These are phyloP conservation scores for Leucocoprinus birnbaumii DNA, from an alignment of 768 basidiomycete genomes.

Conservation along the genomic window DNA sequence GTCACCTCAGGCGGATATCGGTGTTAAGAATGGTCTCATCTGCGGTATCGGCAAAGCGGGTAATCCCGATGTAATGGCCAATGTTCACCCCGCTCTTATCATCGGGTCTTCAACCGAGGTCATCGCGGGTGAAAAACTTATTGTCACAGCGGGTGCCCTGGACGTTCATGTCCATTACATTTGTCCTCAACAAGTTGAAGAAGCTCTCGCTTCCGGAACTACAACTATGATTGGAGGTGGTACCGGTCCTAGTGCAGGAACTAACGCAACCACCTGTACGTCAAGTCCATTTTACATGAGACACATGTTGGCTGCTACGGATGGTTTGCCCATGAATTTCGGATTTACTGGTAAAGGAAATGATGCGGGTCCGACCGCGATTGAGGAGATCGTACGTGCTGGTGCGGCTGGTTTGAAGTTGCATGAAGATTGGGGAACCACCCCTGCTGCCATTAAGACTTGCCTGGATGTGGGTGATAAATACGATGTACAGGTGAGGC, in stretches of 20 bases:
- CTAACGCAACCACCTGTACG: slow-evolving; percentile 94
- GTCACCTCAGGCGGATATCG: slow-evolving; percentile 83
- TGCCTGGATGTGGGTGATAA: slow-evolving; percentile 82
- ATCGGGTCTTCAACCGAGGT: slow-evolving; percentile 93
- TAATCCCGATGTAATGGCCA: slow-evolving; percentile 90
- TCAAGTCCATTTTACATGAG: slow-evolving; percentile 86
- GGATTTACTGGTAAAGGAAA: slow-evolving; percentile 97
- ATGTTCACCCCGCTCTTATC: slow-evolving; percentile 66
- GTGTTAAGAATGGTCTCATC: slow-evolving; percentile 81
- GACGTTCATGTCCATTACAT: slow-evolving; percentile 96
- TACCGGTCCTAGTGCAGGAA: slow-evolving; percentile 88
- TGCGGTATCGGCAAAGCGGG: slow-evolving; percentile 95
- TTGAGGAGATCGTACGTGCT: slow-evolving; percentile 80
- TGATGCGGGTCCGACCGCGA: slow-evolving; percentile 69
- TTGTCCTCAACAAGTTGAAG: slow-evolving; percentile 87
- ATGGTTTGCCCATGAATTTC: slow-evolving; percentile 88
- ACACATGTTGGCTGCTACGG: slow-evolving; percentile 90
- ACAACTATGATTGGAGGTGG: slow-evolving; percentile 97
- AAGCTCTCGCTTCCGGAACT: slow-evolving; percentile 79
- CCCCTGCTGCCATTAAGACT: slow-evolving; percentile 76
- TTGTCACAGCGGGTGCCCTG: slow-evolving; percentile 90
- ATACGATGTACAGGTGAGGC: slow-evolving; percentile 86
- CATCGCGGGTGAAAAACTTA: slow-evolving; percentile 92
- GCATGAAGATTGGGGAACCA: slow-evolving; percentile 97
- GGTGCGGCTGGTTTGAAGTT: slow-evolving; percentile 91